Conservation (phyloP, 768 basidiomycete genomes). For the Leccinum boreale region DNA sequence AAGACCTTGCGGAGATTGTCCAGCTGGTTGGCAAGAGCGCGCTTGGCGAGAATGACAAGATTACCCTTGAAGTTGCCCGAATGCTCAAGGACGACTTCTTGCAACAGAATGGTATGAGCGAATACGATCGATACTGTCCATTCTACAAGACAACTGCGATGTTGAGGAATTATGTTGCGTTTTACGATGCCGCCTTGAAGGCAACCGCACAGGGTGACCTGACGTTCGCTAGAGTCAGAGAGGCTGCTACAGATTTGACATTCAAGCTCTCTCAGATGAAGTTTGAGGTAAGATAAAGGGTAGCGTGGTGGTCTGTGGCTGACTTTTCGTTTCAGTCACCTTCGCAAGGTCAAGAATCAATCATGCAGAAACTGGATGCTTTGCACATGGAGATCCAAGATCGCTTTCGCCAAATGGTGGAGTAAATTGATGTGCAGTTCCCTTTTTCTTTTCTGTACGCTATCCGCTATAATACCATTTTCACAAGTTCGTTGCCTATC, state of each 20-base stretch:
- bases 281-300: conserved; percentile 69
- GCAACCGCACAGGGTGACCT: conserved; percentile 81
- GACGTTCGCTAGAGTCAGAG: conserved; percentile 85
- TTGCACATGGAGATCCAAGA: conserved; percentile 86
- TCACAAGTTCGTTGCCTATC: neutral
- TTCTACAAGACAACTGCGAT: conserved; percentile 99
- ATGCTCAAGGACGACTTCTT: conserved; percentile 98
- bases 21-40: conserved; percentile 99
- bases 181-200: conserved; percentile 87
- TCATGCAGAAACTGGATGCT: conserved; percentile 78
- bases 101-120: conserved; percentile 98
- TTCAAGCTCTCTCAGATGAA: conserved; percentile 99
- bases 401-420: conserved; percentile 84
- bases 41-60: conserved; percentile 95
- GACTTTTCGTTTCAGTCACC: conserved; percentile 58
- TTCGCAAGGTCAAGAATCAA: conserved; percentile 81
- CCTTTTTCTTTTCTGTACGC: conserved; percentile 14
- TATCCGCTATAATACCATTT: conserved; percentile 20
- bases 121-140: conserved; percentile 95
- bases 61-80: conserved; percentile 93
- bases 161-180: conserved; percentile 91
- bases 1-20: conserved; percentile 97
- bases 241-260: conserved; percentile 81
- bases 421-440: conserved; percentile 41
- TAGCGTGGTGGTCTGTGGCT: conserved; percentile 1